Percentiles rank a stretch among this genome's conserved stretches.
These are phyloP conservation scores for Ilex asprella DNA, from an alignment of 257 asterid species.

Conservation along the genomic window DNA sequence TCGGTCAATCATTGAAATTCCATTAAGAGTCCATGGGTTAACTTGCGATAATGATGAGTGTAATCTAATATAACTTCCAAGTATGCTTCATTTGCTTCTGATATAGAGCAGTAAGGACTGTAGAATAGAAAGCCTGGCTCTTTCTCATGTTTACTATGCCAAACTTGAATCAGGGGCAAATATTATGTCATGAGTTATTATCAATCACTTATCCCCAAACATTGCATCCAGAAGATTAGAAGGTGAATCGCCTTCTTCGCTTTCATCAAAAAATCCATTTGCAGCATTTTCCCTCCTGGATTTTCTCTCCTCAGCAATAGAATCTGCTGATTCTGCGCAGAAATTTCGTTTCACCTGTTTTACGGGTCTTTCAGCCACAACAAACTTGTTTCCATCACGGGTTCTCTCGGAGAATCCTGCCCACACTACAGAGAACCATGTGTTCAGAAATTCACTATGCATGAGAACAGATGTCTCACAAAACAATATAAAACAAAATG, in stretches of 20 bases:
- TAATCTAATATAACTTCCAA: no score
- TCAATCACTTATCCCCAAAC: constrained; percentile 38
- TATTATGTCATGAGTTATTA: background rate
- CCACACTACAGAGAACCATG: constrained; percentile 54
- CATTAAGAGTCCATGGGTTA: no score
- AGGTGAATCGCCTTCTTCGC: constrained; percentile 48
- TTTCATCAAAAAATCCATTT: constrained; percentile 54
- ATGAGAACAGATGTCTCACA: background rate
- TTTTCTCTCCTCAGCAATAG: constrained; percentile 72
- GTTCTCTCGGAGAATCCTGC: constrained; percentile 91
- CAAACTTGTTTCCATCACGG: constrained; percentile 89
- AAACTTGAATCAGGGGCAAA: no score
- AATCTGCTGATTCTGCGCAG: constrained; percentile 64
- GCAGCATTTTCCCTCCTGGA: constrained; percentile 48
- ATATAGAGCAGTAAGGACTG: no score
- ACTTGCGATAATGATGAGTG: background rate
- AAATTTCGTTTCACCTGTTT: constrained; percentile 43
- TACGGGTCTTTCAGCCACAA: constrained; percentile 71
- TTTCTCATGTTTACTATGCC: no score
- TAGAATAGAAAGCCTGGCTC: background rate
- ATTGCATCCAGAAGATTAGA: constrained; percentile 62
- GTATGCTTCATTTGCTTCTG: background rate
- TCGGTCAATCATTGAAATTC: no score
- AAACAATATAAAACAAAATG: background rate
- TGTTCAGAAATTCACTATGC: background rate